phyloP scores from a whole-genome alignment of 805 yeast species.

The Candida awuae region DNA sequence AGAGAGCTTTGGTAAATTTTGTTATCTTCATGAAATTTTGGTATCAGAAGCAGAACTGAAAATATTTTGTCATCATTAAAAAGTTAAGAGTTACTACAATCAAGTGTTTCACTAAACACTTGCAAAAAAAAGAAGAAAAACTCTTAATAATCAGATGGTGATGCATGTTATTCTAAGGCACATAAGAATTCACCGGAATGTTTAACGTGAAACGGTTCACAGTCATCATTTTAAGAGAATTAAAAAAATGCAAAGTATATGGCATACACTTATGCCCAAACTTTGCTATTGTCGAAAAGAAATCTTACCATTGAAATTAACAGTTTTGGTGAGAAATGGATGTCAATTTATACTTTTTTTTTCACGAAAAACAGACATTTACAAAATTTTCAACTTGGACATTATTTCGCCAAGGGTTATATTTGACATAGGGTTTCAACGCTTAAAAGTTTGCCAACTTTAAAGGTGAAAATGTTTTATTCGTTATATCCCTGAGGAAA shows the following conservation, averaged over 20 bases:
- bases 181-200: constrained; percentile 35
- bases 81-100: constrained; percentile 6
- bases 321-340: too few species aligned
- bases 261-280: not conserved
- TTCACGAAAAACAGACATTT: too few species aligned
- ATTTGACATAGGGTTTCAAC: too few species aligned
- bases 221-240: constrained; percentile 27
- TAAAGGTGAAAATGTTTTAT: too few species aligned
- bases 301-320: not conserved
- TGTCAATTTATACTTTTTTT: too few species aligned
- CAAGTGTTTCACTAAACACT: constrained; percentile 7
- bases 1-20: constrained; percentile 52
- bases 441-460: too few species aligned
- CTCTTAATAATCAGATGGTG: constrained; percentile 75
- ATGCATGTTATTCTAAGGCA: constrained; percentile 93
- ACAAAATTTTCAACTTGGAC: too few species aligned
- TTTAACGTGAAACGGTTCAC: constrained; percentile 27
- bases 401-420: too few species aligned
- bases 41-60: constrained; percentile 99
- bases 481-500: too few species aligned
- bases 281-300: not conserved
- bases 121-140: not conserved
- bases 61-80: constrained; percentile 53
- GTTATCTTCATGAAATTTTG: constrained; percentile 65
- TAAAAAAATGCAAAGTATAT: not conserved